Conservation (phyloP, 2,329 filamentous ascomycete genomes). For the Diaporthe sp. region DNA sequence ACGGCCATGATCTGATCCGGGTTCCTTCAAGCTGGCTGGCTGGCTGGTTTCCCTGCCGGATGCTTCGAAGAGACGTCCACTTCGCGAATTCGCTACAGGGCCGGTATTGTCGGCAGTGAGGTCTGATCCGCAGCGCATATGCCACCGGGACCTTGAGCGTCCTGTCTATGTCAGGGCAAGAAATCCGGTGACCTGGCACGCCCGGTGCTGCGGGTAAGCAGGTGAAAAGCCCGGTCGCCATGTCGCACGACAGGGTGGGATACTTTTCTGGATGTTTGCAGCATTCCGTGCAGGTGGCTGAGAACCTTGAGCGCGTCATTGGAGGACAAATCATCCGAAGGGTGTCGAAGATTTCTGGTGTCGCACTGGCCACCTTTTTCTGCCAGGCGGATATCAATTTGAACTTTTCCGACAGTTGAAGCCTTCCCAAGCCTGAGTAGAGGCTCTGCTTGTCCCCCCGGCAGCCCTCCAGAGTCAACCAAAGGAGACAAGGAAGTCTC, state of each 20-base stretch:
- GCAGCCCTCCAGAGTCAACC: background rate
- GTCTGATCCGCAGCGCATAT: constrained; percentile 10
- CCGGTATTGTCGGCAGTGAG: background rate
- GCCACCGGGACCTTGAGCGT: constrained; percentile 10
- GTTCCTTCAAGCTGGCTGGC: background rate
- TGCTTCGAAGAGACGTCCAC: background rate
- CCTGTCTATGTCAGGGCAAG: constrained; percentile 19
- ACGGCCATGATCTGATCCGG: background rate
- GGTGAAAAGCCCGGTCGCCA: constrained; percentile 2
- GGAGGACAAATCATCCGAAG: constrained; percentile 24
- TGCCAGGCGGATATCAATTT: background rate
- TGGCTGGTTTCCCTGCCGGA: background rate
- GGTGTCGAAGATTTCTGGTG: background rate
- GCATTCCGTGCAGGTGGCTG: constrained; percentile 18
- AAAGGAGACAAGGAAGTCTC: background rate
- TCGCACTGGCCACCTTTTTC: constrained; percentile 1
- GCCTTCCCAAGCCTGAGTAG: background rate
- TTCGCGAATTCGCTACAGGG: background rate
- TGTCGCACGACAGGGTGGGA: constrained; percentile 19
- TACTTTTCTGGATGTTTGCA: constrained; percentile 20
- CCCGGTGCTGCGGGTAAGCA: constrained; percentile 30
- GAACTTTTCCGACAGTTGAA: background rate
- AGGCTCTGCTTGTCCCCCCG: background rate
- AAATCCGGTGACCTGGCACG: constrained; percentile 30
- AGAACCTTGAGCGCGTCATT: constrained; percentile 17